Evolutionary conservation across 345 rosid species (phyloP).

Genomic region (Eucalyptus polyanthemos): DNA sequence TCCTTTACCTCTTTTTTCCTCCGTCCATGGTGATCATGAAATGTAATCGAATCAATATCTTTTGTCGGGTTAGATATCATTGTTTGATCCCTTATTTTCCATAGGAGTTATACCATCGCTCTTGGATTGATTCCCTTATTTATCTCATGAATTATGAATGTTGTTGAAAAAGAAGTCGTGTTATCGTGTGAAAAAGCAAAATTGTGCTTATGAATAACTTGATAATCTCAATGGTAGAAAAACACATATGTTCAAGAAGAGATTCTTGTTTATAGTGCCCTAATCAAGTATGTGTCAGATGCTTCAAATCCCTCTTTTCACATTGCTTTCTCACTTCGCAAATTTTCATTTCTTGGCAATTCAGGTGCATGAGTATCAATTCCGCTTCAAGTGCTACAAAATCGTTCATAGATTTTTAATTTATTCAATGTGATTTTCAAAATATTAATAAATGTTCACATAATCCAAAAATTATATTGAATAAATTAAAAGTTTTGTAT

Average conservation of each 20-base stretch:
- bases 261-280: background rate
- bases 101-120: background rate
- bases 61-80: background rate
- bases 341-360: background rate
- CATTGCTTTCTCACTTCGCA: background rate
- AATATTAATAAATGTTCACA: background rate
- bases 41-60: background rate
- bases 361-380: background rate
- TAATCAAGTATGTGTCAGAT: background rate
- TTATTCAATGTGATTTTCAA: rapidly evolving
- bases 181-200: rapidly evolving
- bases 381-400: too few species aligned
- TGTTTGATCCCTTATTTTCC: background rate
- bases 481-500: background rate
- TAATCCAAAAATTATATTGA: background rate
- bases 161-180: background rate
- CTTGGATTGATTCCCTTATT: background rate
- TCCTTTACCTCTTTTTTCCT: background rate
- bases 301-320: background rate
- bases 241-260: background rate
- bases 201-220: too few species aligned
- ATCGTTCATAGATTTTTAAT: rapidly evolving
- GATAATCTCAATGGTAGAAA: background rate
- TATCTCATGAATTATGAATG: background rate
- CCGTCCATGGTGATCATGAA: background rate